phyloP scores from a whole-genome alignment of 2,329 filamentous ascomycete genomes.

The Chalara sp. region DNA sequence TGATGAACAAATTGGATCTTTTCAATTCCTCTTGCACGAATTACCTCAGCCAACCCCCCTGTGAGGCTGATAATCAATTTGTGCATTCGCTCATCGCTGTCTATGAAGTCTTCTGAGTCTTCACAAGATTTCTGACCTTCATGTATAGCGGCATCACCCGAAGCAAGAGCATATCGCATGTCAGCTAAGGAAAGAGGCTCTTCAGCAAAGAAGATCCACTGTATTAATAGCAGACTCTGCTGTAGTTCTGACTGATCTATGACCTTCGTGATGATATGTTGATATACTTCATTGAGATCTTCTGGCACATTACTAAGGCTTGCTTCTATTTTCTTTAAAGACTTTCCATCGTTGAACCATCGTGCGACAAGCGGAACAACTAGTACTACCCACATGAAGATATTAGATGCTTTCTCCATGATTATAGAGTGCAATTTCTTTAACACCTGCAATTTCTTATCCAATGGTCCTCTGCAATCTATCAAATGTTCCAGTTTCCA shows the following conservation, averaged over 20 bases:
- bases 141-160: background rate
- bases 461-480: too few species aligned
- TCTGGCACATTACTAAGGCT: too few species aligned
- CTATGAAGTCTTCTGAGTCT: conserved; percentile 8
- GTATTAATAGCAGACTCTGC: conserved; percentile 14
- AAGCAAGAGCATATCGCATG: conserved; percentile 13
- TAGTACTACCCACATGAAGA: too few species aligned
- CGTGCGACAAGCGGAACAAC: too few species aligned
- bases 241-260: conserved; percentile 5
- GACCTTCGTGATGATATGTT: conserved; percentile 14
- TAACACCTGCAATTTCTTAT: too few species aligned
- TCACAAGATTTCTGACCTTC: background rate
- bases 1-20: too few species aligned
- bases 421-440: too few species aligned
- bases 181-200: conserved; percentile 14
- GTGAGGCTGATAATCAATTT: conserved; percentile 13
- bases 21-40: too few species aligned
- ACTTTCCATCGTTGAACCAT: too few species aligned
- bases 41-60: conserved; percentile 10
- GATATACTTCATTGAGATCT: conserved; percentile 1
- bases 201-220: conserved; percentile 17
- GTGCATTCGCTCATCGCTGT: conserved; percentile 13
- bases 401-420: too few species aligned
- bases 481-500: too few species aligned
- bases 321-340: too few species aligned